These are phyloP conservation scores for Cicer arietinum DNA, from an alignment of 306 rosid species.

Conservation along the genomic window DNA sequence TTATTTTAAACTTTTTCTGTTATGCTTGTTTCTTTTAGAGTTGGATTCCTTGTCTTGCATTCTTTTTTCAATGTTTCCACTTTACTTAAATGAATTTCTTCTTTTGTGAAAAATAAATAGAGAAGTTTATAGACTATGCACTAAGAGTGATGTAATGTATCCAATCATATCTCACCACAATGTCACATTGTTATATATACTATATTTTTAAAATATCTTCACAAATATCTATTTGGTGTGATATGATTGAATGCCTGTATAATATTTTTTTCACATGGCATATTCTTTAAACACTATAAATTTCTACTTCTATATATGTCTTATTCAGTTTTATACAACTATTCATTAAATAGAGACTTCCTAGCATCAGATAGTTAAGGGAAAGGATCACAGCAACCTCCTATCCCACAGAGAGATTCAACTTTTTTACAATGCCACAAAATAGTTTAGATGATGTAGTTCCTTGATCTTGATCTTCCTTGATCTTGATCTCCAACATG, in stretches of 20 bases:
- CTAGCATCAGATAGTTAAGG: background rate
- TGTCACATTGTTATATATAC: background rate
- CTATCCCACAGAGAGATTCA: background rate
- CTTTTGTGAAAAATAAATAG: background rate
- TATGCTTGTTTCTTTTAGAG: background rate
- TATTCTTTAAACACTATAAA: background rate
- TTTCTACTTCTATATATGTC: background rate
- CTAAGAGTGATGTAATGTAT: background rate
- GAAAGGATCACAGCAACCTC: background rate
- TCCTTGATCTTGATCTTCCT: background rate
- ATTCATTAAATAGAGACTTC: background rate
- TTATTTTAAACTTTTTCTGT: constrained; percentile 7
- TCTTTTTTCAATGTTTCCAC: background rate
- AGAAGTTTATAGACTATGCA: background rate
- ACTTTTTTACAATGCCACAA: background rate
- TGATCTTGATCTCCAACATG: constrained; percentile 6
- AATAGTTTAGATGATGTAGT: background rate
- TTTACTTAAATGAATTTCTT: background rate
- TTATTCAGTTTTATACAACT: background rate
- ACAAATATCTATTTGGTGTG: background rate
- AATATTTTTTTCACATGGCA: background rate
- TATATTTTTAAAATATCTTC: background rate
- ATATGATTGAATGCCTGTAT: background rate
- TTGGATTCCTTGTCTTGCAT: background rate
- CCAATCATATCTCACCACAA: background rate